phyloP scores from a whole-genome alignment of 345 rosid genomes.

The Populus deltoides region DNA sequence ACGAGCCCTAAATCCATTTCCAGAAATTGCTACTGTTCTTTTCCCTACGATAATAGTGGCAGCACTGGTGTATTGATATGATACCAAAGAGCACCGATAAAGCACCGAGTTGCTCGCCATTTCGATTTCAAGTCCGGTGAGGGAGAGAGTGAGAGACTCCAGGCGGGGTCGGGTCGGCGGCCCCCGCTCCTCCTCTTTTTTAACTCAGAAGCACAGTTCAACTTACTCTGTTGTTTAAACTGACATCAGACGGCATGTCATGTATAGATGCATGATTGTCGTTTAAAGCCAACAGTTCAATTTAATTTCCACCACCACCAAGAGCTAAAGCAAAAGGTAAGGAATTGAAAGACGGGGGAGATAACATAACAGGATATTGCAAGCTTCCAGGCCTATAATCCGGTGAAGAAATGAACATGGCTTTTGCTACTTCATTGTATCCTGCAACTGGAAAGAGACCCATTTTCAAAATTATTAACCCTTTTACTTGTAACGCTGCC shows the following conservation, averaged over 20 bases:
- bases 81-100: conserved; percentile 1
- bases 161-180: neutral
- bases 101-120: conserved; percentile 16
- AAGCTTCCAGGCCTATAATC: neutral
- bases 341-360: too few species aligned
- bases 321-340: too few species aligned
- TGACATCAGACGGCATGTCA: too few species aligned
- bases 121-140: neutral
- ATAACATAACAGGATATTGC: too few species aligned
- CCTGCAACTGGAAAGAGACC: conserved; percentile 26
- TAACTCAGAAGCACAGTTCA: too few species aligned
- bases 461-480: conserved; percentile 22
- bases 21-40: neutral
- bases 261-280: too few species aligned
- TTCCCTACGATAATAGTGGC: neutral
- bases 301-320: too few species aligned
- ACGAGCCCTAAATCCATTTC: neutral
- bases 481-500: conserved; percentile 12
- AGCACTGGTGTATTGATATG: neutral
- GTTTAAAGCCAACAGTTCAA: too few species aligned
- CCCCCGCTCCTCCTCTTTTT: too few species aligned
- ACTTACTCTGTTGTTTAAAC: too few species aligned
- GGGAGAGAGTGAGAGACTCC: too few species aligned
- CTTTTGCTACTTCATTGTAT: conserved; percentile 39
- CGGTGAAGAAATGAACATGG: conserved; percentile 34